Percentiles rank a stretch among this genome's conserved stretches.
Evolutionary conservation across 139 green algal species (phyloP).

Genomic region (Axilococcus clingmanii): DNA sequence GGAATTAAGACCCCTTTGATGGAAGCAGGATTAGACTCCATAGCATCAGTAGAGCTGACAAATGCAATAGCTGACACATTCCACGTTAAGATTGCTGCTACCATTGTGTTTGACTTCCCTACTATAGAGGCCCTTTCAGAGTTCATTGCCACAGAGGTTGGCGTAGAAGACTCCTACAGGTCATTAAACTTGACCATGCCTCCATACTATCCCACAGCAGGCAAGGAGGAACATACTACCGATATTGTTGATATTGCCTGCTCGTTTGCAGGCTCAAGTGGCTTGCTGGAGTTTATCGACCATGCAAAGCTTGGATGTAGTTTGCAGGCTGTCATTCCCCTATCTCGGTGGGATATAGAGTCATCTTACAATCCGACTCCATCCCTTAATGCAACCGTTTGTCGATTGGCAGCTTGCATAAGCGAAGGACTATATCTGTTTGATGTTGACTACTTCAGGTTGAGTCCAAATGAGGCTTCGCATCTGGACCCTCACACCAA

Average conservation of each 20-base stretch:
- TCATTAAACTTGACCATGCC: no score
- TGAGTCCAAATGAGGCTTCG: slow-evolving; percentile 35
- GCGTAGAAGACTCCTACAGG: no score
- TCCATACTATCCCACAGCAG: no score
- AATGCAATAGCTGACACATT: slow-evolving; percentile 14
- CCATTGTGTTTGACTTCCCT: slow-evolving; percentile 49
- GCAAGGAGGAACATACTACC: not conserved
- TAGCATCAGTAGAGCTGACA: slow-evolving; percentile 23
- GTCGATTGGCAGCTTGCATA: no score
- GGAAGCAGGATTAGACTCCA: slow-evolving; percentile 4
- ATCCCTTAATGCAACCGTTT: no score
- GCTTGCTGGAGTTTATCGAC: not conserved
- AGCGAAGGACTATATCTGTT: no score
- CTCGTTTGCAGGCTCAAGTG: not conserved
- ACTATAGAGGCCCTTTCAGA: slow-evolving; percentile 18
- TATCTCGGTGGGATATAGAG: no score
- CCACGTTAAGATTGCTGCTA: slow-evolving; percentile 21
- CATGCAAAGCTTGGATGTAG: not conserved
- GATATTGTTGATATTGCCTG: not conserved
- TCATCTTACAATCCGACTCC: no score
- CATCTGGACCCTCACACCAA: slow-evolving; percentile 48
- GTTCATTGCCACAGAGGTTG: not conserved
- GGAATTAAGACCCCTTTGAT: slow-evolving; percentile 4
- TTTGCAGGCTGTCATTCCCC: no score
- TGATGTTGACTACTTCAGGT: slow-evolving; percentile 43